These are phyloP conservation scores for Lasiodiplodia sp. DNA, from an alignment of 2,329 filamentous ascomycete species.

Conservation along the genomic window DNA sequence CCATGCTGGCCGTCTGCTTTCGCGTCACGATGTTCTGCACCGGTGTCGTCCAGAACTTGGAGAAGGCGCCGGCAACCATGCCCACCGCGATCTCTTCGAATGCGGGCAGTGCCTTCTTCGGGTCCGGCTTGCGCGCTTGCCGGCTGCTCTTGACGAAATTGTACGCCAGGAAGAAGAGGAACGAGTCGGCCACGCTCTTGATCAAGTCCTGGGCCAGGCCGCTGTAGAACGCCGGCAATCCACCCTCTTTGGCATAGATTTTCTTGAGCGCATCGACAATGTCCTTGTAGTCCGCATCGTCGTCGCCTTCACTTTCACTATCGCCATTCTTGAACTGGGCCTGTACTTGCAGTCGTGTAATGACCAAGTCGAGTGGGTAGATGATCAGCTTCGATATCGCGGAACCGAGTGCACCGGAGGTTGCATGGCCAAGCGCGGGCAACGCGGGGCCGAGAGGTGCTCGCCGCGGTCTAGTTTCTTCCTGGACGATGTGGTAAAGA, in stretches of 20 bases:
- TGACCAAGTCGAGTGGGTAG: conserved; percentile 83
- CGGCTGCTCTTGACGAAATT: conserved; percentile 61
- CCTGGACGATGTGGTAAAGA: conserved; percentile 51
- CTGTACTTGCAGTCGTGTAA: conserved; percentile 83
- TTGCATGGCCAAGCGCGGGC: conserved; percentile 80
- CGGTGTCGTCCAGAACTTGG: conserved; percentile 79
- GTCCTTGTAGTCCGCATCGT: conserved; percentile 65
- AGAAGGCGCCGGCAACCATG: conserved; percentile 74
- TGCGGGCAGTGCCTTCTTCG: conserved; percentile 59
- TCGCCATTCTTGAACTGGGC: conserved; percentile 58
- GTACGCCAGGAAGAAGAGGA: conserved; percentile 87
- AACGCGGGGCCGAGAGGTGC: conserved; percentile 57
- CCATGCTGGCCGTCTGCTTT: conserved; percentile 73
- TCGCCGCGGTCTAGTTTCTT: conserved; percentile 36
- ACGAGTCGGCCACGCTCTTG: conserved; percentile 70
- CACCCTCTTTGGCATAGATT: conserved; percentile 77
- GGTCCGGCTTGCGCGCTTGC: conserved; percentile 37
- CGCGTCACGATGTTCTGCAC: conserved; percentile 82
- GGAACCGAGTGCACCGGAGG: conserved; percentile 79
- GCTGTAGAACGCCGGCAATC: conserved; percentile 70
- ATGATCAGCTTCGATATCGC: conserved; percentile 79
- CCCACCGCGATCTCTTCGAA: conserved; percentile 78
- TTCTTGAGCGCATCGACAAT: conserved; percentile 73
- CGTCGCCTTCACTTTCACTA: conserved; percentile 36
- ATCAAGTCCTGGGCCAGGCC: conserved; percentile 53